phyloP scores from a whole-genome alignment of 208 protist species.

The Novymonas esmeraldas region DNA sequence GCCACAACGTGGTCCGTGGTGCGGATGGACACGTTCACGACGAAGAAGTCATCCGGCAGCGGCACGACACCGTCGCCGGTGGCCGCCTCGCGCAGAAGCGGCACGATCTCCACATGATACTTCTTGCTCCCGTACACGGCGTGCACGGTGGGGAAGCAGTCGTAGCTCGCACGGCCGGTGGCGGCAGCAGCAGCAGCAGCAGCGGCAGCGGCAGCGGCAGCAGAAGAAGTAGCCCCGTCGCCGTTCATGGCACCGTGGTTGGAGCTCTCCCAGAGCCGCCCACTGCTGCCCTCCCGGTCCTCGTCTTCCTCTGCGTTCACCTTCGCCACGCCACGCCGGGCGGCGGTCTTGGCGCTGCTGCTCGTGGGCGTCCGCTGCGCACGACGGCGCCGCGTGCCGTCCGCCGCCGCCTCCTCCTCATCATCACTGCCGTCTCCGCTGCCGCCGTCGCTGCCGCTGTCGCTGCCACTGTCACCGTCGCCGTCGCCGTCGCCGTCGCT shows the following conservation, averaged over 20 bases:
- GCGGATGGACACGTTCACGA: conserved; percentile 70
- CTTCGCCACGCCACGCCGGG: background rate
- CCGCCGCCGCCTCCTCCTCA: conserved; percentile 11
- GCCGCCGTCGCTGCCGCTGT: conserved; percentile 16
- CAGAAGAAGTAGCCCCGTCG: too few relatives aligned
- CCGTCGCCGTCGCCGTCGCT: conserved; percentile 24
- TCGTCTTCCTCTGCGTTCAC: conserved; percentile 30
- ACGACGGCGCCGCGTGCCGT: conserved; percentile 5
- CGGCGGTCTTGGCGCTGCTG: background rate
- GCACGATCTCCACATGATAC: conserved; percentile 57
- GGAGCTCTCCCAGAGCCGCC: background rate
- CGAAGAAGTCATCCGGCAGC: conserved; percentile 64
- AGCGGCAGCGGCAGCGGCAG: too few relatives aligned
- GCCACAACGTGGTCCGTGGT: conserved; percentile 56
- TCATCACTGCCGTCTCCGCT: conserved; percentile 22
- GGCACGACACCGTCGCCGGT: conserved; percentile 39
- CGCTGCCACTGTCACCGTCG: conserved; percentile 17
- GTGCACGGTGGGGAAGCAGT: conserved; percentile 53
- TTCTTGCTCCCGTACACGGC: conserved; percentile 43
- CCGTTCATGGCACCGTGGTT: background rate
- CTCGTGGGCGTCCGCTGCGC: background rate
- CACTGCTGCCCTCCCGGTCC: conserved; percentile 10
- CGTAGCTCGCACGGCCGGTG: conserved; percentile 36
- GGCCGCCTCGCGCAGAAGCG: conserved; percentile 44
- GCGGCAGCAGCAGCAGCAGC: background rate